Evolutionary conservation across 140 eudicot species (phyloP).

Genomic region (Oenanthe javanica): DNA sequence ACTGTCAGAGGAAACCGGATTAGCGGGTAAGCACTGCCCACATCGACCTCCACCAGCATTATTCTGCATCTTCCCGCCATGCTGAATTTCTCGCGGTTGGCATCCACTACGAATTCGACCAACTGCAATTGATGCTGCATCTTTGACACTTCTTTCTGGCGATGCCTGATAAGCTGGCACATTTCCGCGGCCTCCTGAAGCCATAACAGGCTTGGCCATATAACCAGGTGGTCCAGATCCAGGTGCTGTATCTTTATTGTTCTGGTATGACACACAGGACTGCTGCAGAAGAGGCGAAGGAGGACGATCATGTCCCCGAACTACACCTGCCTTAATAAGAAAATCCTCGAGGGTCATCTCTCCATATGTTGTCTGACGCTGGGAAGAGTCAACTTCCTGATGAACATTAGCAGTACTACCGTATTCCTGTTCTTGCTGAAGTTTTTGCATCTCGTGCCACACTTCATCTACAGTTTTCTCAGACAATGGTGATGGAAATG

Average conservation of each 20-base stretch:
- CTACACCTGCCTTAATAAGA: conserved; percentile 75
- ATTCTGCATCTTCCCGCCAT: conserved; percentile 35
- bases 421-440: conserved; percentile 26
- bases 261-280: conserved; percentile 37
- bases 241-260: conserved; percentile 23
- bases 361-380: conserved; percentile 60
- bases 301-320: conserved; percentile 40
- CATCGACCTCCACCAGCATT: conserved; percentile 15
- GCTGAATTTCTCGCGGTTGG: too few relatives aligned
- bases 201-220: conserved; percentile 43
- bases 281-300: conserved; percentile 26
- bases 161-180: conserved; percentile 26
- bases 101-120: too few relatives aligned
- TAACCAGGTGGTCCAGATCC: conserved; percentile 28
- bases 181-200: conserved; percentile 16
- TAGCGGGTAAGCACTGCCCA: neutral
- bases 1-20: neutral
- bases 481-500: conserved; percentile 62
- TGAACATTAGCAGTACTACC: too few relatives aligned
- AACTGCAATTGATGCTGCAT: conserved; percentile 14
- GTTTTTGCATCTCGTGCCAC: conserved; percentile 75
- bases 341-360: conserved; percentile 89
- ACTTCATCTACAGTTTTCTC: conserved; percentile 84
- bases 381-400: conserved; percentile 29
- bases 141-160: conserved; percentile 33